Conservation (phyloP, 805 yeast genomes). For the Lipomyces sp. region DNA sequence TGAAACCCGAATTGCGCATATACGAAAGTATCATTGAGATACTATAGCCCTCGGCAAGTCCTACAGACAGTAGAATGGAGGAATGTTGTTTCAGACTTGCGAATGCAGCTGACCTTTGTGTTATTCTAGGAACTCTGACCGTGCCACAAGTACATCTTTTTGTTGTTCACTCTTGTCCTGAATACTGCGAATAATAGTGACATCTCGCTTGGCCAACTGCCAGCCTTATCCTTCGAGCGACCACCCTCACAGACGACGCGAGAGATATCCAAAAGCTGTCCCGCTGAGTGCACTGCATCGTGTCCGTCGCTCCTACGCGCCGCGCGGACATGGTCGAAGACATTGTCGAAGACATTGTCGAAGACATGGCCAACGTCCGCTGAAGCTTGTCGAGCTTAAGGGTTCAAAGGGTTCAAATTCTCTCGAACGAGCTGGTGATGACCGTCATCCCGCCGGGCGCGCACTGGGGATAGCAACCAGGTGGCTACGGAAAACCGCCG, state of each 20-base stretch:
- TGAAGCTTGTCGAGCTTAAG: conserved; percentile 6
- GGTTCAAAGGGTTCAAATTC: too few species aligned
- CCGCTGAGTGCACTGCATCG: conserved; percentile 19
- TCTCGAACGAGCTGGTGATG: too few species aligned
- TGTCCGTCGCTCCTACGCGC: conserved; percentile 13
- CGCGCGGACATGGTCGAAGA: conserved; percentile 14
- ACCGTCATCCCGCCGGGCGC: too few species aligned
- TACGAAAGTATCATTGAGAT: conserved; percentile 20
- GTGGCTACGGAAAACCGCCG: too few species aligned
- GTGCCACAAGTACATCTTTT: conserved; percentile 6
- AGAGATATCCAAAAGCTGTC: conserved; percentile 14
- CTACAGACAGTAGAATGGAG: conserved; percentile 8
- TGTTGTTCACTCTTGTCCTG: neutral
- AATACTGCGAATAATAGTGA: too few species aligned
- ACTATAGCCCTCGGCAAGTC: conserved; percentile 8
- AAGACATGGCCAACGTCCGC: too few species aligned
- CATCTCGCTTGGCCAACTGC: neutral
- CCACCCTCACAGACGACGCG: conserved; percentile 3
- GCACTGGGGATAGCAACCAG: too few species aligned
- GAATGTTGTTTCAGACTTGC: neutral
- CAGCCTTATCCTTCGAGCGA: conserved; percentile 13
- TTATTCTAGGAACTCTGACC: conserved; percentile 5
- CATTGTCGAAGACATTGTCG: conserved; percentile 11
- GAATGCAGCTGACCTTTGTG: neutral
- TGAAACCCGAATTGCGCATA: neutral